Percentiles rank a stretch among this genome's conserved stretches.
Evolutionary conservation across 1,284 basidiomycete species (phyloP).

Genomic region (Ceratobasidium theobromae): DNA sequence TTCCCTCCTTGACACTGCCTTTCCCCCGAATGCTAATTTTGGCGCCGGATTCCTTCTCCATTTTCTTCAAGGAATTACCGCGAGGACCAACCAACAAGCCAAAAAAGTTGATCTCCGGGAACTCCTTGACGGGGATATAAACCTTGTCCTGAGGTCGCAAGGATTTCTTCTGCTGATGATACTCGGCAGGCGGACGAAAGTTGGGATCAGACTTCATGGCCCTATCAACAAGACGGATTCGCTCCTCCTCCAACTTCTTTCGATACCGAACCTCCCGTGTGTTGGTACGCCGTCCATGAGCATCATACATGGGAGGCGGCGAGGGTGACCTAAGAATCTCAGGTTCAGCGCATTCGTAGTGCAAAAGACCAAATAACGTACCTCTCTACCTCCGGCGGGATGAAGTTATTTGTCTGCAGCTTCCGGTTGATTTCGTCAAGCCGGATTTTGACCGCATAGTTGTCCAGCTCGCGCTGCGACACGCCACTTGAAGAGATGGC

Average conservation of each 20-base stretch:
- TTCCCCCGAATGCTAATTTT: constrained; percentile 99
- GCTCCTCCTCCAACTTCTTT: constrained; percentile 97
- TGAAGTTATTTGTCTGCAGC: constrained; percentile 88
- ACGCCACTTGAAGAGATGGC: constrained; percentile 90
- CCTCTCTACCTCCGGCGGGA: constrained; percentile 95
- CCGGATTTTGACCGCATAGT: constrained; percentile 91
- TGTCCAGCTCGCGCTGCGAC: constrained; percentile 89
- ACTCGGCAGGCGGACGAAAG: constrained; percentile 94
- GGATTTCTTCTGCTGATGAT: constrained; percentile 89
- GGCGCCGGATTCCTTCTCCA: constrained; percentile 97
- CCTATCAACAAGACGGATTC: constrained; percentile 88
- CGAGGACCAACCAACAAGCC: constrained; percentile 97
- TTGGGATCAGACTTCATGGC: constrained; percentile 98
- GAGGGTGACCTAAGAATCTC: constrained; percentile 82
- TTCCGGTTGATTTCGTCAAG: constrained; percentile 98
- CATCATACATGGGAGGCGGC: constrained; percentile 96
- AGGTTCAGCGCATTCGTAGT: constrained; percentile 6
- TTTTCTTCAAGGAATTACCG: constrained; percentile 98
- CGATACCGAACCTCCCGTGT: constrained; percentile 97
- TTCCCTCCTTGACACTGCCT: constrained; percentile 98
- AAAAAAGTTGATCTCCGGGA: constrained; percentile 99
- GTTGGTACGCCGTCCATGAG: constrained; percentile 95
- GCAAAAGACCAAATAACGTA: constrained; percentile 23
- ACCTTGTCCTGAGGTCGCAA: constrained; percentile 95
- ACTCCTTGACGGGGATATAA: constrained; percentile 99